Evolutionary conservation across 75 land plant genomes (phyloP).

Genomic region (Pinus taeda): DNA sequence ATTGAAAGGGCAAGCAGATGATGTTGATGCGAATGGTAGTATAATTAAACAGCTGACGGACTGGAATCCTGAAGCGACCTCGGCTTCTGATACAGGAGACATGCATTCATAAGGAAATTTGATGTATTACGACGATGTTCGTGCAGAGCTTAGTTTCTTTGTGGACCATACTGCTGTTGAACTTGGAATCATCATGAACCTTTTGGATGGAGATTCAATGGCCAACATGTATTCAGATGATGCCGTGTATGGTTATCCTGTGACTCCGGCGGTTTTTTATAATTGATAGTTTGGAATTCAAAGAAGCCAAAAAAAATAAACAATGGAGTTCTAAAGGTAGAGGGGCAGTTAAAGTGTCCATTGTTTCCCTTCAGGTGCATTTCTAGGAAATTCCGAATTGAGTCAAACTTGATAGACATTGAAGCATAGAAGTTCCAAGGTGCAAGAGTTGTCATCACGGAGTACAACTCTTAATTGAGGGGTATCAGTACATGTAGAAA

Average conservation of each 20-base stretch:
- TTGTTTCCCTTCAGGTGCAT: too few species aligned
- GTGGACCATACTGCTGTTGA: not conserved
- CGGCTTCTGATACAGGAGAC: not conserved
- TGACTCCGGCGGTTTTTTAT: not conserved
- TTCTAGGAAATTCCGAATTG: too few species aligned
- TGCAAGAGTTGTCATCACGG: too few species aligned
- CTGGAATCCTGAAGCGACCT: not conserved
- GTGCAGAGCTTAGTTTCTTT: not conserved
- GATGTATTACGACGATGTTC: not conserved
- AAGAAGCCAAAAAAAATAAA: too few species aligned
- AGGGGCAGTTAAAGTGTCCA: too few species aligned
- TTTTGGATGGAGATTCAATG: not conserved
- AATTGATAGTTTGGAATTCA: too few species aligned
- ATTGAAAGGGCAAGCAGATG: too few species aligned
- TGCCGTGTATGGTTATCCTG: not conserved
- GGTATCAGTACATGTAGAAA: too few species aligned
- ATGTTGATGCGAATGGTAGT: not conserved
- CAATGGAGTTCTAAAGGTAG: too few species aligned
- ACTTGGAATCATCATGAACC: not conserved
- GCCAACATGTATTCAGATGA: not conserved
- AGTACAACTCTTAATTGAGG: too few species aligned
- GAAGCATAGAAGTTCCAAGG: too few species aligned
- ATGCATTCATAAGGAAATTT: not conserved
- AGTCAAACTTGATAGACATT: too few species aligned
- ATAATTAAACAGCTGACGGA: not conserved